These are phyloP conservation scores for Metschnikowia corniflorae DNA, from an alignment of 805 yeast genomes.

Conservation along the genomic window DNA sequence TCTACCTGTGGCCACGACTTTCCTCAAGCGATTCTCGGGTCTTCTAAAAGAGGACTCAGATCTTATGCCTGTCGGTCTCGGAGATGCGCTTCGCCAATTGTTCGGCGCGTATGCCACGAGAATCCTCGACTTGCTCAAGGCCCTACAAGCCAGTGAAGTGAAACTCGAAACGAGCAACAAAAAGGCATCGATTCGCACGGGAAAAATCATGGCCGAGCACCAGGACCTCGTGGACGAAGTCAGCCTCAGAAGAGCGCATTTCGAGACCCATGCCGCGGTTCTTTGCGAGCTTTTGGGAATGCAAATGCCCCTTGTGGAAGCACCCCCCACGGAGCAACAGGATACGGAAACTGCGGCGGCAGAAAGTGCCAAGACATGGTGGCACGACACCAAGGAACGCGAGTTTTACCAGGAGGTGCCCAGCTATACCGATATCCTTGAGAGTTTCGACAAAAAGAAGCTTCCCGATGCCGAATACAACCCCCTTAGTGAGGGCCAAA, in stretches of 20 bases:
- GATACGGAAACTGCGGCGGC: constrained; percentile 11
- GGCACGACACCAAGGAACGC: constrained; percentile 67
- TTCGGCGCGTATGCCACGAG: constrained; percentile 27
- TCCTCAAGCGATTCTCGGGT: constrained; percentile 25
- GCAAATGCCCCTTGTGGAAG: constrained; percentile 18
- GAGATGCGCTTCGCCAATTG: constrained; percentile 29
- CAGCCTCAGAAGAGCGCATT: constrained; percentile 3
- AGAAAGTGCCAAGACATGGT: constrained; percentile 23
- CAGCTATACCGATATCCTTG: constrained; percentile 30
- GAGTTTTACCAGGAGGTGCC: constrained; percentile 62
- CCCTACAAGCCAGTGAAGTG: constrained; percentile 32
- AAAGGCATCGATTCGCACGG: constrained; percentile 62
- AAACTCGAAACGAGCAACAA: constrained; percentile 40
- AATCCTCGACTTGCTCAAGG: constrained; percentile 34
- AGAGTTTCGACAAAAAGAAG: constrained; percentile 15
- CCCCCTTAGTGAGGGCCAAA: constrained; percentile 32
- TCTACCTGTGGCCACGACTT: constrained; percentile 41
- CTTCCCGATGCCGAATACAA: constrained; percentile 11
- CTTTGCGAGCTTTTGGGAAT: constrained; percentile 12
- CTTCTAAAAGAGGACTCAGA: background rate
- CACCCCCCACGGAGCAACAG: constrained; percentile 22
- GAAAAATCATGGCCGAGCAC: constrained; percentile 49
- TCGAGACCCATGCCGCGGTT: constrained; percentile 5
- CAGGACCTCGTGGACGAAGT: constrained; percentile 8
- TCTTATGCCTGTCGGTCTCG: constrained; percentile 4